Evolutionary conservation across 192 early-diverging fungal genomes (phyloP).

Genomic region (Backusella psychrophila): DNA sequence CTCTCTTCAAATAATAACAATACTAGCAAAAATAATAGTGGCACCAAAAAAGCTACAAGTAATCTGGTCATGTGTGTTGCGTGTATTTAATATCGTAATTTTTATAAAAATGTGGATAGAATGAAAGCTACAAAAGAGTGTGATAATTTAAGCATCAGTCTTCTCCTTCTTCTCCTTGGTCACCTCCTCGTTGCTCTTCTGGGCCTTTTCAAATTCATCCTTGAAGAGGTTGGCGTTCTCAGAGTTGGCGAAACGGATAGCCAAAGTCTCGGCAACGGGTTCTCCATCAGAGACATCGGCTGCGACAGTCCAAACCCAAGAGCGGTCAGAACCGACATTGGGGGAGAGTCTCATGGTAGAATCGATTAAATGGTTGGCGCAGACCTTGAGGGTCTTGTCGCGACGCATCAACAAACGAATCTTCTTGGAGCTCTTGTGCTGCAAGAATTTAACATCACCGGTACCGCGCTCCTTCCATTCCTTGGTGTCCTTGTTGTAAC

Average conservation of each 20-base stretch:
- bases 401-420: slow-evolving; percentile 98
- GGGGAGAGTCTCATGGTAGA: slow-evolving; percentile 86
- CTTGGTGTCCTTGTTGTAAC: slow-evolving; percentile 85
- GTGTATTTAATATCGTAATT: not conserved
- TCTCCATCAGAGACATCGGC: slow-evolving; percentile 92
- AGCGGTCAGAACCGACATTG: slow-evolving; percentile 97
- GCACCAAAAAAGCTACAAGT: not conserved
- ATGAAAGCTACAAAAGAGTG: not conserved
- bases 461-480: slow-evolving; percentile 99
- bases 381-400: slow-evolving; percentile 98
- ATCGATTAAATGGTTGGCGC: slow-evolving; percentile 96
- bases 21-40: not conserved
- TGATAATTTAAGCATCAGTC: slow-evolving; percentile 15
- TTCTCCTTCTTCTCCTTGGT: slow-evolving; percentile 36
- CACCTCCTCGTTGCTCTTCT: slow-evolving; percentile 50
- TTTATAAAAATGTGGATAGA: not conserved
- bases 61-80: not conserved
- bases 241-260: slow-evolving; percentile 94
- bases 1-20: not conserved
- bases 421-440: slow-evolving; percentile 88
- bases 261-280: slow-evolving; percentile 79
- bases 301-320: slow-evolving; percentile 95
- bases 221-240: slow-evolving; percentile 96
- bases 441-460: slow-evolving; percentile 94
- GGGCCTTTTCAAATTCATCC: slow-evolving; percentile 76